Evolutionary conservation across 805 yeast genomes (phyloP), one percentile per base, ranked within the genome.

Genomic region (Cyberlindnera mississippiensis): DNA sequence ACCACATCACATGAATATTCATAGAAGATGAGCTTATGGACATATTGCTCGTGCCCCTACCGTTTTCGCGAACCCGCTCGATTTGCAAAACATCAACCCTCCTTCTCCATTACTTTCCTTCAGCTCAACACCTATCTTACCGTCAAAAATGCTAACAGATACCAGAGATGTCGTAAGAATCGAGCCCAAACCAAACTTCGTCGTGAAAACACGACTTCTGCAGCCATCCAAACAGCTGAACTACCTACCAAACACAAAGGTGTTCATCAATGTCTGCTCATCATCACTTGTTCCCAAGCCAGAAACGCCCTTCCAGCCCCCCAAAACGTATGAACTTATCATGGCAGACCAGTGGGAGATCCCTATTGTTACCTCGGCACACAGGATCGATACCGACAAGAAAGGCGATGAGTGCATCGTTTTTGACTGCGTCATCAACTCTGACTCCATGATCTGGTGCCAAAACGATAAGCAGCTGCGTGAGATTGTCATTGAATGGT

Each of bases 281-380:
- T 81, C 82, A 52, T 55, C 63, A 2, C 68, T 73, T 20, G 81
- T 88, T 0, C 95, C 95, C 4, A 55, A 67, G 19, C 95, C 96
- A 0, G 73, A 52, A 8, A 53, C 57, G 3, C 60, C 61, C 2
- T 84, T 82, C 53, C 71, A 73, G 28, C 80, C 88, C 3, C 71
- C 67, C 29, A 60, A 66, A 3, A 78, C 86, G 2, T 80, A 80
- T 52, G 80, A 82, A 1, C 60, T 78, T 38, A 80, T 84, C 17
- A 75, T 80, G 62, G 78, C 76, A 28, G 80, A 80, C 53, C 71
- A 82, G 54, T 89, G 96, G 96, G 89, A 84, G 45, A 82, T 88
- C 2, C 96, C 96, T 1, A 77, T 90, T 2, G 73, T 85, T 2
- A 78, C 86, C 0, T 79, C 91, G 0, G 68, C 72, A 0, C 75